Evolutionary conservation across 495 filamentous ascomycete species (phyloP).

Genomic region (Corynascus novoguineensis): DNA sequence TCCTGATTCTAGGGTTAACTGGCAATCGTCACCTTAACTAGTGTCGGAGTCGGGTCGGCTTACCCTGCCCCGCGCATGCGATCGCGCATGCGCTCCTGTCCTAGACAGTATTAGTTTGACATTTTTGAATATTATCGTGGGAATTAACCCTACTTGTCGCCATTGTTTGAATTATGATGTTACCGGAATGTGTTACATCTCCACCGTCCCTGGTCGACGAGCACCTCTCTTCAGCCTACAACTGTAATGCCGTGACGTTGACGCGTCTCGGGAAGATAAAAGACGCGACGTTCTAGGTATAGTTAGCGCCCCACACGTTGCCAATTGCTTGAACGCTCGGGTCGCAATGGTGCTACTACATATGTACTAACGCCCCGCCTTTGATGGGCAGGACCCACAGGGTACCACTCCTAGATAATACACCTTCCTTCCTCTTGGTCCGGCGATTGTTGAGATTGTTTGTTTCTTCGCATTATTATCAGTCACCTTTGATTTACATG

Average conservation of each 20-base stretch:
- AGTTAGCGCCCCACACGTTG: not conserved
- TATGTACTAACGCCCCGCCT: too few relatives aligned
- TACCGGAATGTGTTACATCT: not conserved
- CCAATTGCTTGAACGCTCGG: too few relatives aligned
- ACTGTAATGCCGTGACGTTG: not conserved
- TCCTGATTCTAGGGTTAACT: constrained; percentile 17
- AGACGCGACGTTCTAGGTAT: constrained; percentile 8
- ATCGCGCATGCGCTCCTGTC: constrained; percentile 47
- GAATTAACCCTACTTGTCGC: constrained; percentile 21
- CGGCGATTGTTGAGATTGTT: too few relatives aligned
- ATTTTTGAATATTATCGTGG: too few relatives aligned
- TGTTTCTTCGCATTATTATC: too few relatives aligned
- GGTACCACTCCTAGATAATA: too few relatives aligned
- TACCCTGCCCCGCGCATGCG: constrained; percentile 49
- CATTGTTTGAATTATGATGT: constrained; percentile 7
- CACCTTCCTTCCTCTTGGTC: too few relatives aligned
- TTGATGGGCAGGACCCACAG: too few relatives aligned
- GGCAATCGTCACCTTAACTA: not conserved
- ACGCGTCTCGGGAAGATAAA: constrained; percentile 4
- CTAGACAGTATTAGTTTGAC: constrained; percentile 9
- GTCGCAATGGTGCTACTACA: too few relatives aligned
- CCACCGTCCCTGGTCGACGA: not conserved
- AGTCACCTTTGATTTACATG: too few relatives aligned
- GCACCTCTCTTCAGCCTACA: not conserved
- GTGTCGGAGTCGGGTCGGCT: not conserved